Evolutionary conservation across 2,329 filamentous ascomycete species (phyloP), one percentile per base, ranked within the genome.

Genomic region (Epichloe elymi): DNA sequence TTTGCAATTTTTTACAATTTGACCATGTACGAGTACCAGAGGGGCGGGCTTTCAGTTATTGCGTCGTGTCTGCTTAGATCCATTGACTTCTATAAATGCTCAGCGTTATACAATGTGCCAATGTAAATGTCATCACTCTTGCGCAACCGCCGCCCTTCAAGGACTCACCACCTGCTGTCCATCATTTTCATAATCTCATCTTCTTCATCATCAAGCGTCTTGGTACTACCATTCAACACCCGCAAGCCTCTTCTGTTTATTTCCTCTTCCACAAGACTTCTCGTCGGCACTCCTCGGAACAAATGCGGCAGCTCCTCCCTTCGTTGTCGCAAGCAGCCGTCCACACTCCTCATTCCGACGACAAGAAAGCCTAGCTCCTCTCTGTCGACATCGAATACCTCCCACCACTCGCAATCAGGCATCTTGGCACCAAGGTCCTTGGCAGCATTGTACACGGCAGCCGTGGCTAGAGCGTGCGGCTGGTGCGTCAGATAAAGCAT

Each of bases 331-430:
- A 82, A 80, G 68, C 85, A 88, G 0, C 79, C 82, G 55, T 85
- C 82, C 50, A 94, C 71, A 60, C 90, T 96, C 55, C 81, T 74
- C 77, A 96, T 79, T 0, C 78, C 89, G 11, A 96, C 87, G 3
- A 95, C 89, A 52, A 97, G 68, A 59, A 97, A 97, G 0, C 93
- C 93, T 37, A 98, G 74, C 64, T 95, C 89, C 71, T 98, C 93
- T 48, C 93, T 76, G 60, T 96, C 90, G 7, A 93, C 87, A 66
- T 98, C 93, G 65, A 97, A 97, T 0, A 97, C 88, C 67, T 96
- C 90, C 93, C 93, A 98, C 93, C 93, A 98, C 56, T 88, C 83
- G 46, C 79, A 80, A 56, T 86, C 85, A 0, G 91, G 88, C 68
- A 96, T 75, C 65, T 87, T 89, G 12, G 86, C 79, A 0, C 78